Evolutionary conservation across 2,329 filamentous ascomycete genomes (phyloP).

Genomic region (Fusarium marasasianum): DNA sequence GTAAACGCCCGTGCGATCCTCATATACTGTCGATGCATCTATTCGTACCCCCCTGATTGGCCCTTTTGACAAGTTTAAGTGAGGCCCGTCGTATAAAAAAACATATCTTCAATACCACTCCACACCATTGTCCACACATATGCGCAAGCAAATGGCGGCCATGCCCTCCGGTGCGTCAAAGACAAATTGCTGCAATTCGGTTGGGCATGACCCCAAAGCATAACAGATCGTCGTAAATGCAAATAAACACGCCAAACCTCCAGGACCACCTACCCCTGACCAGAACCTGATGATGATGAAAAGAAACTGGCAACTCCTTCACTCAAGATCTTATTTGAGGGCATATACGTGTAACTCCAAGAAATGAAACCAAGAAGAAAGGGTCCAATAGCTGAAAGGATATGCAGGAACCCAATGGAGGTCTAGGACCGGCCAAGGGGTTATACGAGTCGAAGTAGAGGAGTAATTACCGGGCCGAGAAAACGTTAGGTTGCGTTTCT

Average conservation of each 20-base stretch:
- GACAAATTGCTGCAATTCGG: not conserved
- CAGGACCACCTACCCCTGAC: slow-evolving; percentile 29
- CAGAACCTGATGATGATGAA: slow-evolving; percentile 37
- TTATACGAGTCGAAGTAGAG: slow-evolving; percentile 19
- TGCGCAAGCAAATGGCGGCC: slow-evolving; percentile 2
- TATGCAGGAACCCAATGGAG: not conserved
- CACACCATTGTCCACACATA: not conserved
- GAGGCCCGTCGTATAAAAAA: not conserved
- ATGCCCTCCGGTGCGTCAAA: not conserved
- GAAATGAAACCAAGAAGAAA: slow-evolving; percentile 34
- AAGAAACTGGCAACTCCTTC: slow-evolving; percentile 38
- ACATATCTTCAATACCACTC: not conserved
- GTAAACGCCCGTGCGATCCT: slow-evolving; percentile 17
- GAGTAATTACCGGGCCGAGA: slow-evolving; percentile 21
- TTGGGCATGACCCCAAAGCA: not conserved
- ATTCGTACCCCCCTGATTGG: slow-evolving; percentile 11
- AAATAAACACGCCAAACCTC: slow-evolving; percentile 36
- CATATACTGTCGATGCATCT: slow-evolving; percentile 31
- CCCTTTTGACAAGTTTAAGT: slow-evolving; percentile 1
- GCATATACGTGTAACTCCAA: slow-evolving; percentile 41
- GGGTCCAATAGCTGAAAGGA: slow-evolving; percentile 9
- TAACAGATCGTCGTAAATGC: slow-evolving; percentile 27
- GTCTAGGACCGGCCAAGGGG: not conserved
- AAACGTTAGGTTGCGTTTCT: not conserved
- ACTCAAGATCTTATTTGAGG: slow-evolving; percentile 35